Conservation (phyloP, 1,284 basidiomycete species). For the Malassezia obtusa region DNA sequence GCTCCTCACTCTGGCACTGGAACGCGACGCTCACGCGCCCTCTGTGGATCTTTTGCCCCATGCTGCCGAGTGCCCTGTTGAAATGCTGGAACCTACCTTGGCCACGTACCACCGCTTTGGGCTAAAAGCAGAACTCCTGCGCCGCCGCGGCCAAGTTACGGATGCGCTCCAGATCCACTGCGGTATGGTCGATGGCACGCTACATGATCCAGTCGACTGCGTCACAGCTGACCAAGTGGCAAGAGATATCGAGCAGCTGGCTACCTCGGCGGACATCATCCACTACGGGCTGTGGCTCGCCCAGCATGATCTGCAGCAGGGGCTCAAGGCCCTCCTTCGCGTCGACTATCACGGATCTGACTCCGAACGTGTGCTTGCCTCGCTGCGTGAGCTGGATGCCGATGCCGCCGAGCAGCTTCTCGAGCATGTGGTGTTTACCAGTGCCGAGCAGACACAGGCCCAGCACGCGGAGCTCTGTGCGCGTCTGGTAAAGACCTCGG, state of each 20-base stretch:
- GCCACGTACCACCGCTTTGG: neutral
- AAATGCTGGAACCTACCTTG: neutral
- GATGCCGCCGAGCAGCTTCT: slow-evolving; percentile 31
- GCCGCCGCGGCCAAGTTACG: neutral
- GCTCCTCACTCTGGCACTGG: neutral
- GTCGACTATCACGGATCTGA: neutral
- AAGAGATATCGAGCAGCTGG: slow-evolving; percentile 2
- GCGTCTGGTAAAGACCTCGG: neutral
- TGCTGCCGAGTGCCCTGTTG: neutral
- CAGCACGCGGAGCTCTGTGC: slow-evolving; percentile 24
- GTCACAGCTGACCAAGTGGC: slow-evolving; percentile 18
- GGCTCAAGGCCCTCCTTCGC: slow-evolving; percentile 11
- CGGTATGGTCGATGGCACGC: slow-evolving; percentile 23
- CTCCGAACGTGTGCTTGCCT: slow-evolving; percentile 14
- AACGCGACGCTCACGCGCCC: neutral
- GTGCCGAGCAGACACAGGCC: slow-evolving; percentile 19
- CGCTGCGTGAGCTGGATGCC: slow-evolving; percentile 23
- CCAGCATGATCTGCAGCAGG: slow-evolving; percentile 24
- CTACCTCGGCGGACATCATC: neutral
- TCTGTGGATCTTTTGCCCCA: neutral
- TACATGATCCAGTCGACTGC: slow-evolving; percentile 17
- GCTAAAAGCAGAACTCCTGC: neutral
- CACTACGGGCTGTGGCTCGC: slow-evolving; percentile 34
- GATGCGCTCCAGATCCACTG: slow-evolving; percentile 22
- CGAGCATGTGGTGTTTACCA: slow-evolving; percentile 32